Evolutionary conservation across 2,329 filamentous ascomycete genomes (phyloP), one percentile per base, ranked within the genome.

Genomic region (Fusarium sp.): DNA sequence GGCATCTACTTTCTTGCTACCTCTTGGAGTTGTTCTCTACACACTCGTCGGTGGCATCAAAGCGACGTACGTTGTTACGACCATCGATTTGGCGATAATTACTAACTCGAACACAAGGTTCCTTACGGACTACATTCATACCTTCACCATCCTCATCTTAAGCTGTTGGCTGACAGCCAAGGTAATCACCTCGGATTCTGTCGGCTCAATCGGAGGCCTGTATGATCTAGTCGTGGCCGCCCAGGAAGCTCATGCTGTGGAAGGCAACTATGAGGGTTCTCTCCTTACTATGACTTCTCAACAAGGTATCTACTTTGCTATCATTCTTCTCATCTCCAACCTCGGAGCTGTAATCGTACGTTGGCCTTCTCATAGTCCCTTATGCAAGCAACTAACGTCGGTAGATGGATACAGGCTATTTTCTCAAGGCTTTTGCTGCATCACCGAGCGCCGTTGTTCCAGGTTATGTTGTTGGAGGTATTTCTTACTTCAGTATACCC

Each of bases 321-420:
- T 52, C 2, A 24, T 44, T 6, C 36, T 52, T 0, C 36, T 52
- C 0, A 24, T 38, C 14, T 52, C 49, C 0, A 52, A 52, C 4
- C 43, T 52, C 5, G 49, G 49, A 0, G 49, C 36, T 1, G 49
- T 44, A 1, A 36, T 52, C 1, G 36, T 44, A 52, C 9, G 19
- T 31, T 1, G 15, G 0, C 1, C n/a, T 19, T 15, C 19, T 7
- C 7, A 7, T 13, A 0, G 5, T n/a, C 43, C 7, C 24, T 2
- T 5, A 17, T 7, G 4, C 24, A 7, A 5, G 11, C 10, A 6
- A 11, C 44, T 47, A 6, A 52, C 34, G 4, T 14, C 1, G 3
- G 11, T 2, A 52, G 36, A 52, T 52, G 50, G 50, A 44, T 2
- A 52, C 36, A 0, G 38, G 36, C 1, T 52, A 52, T 2, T 52